Evolutionary conservation across 306 rosid species (phyloP), one percentile per base, ranked within the genome.

Genomic region (Malus sieversii): DNA sequence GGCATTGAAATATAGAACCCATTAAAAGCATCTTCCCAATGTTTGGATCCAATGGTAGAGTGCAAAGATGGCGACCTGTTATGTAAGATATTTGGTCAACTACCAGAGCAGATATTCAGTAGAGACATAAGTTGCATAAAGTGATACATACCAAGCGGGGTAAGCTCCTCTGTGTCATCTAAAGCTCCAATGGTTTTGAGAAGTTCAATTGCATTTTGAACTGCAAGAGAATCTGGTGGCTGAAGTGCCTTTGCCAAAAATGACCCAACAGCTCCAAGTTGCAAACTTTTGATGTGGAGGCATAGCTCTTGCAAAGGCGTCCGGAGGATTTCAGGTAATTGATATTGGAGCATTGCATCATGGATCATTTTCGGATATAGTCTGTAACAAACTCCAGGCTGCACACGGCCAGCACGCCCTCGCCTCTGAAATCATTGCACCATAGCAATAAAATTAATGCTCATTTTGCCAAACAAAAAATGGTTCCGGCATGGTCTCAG

Each of bases 321-420:
- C 81, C 98, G 87, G 57, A 91, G 96, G 79, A 94, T 93, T 82
- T 94, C 98, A 80, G 98, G 95, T 75, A 91, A 84, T 88, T 91
- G 98, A 82, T 91, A 94, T 46, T 86, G 85, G 79, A 85, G 92
- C 98, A 94, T 94, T 79, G 87, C 97, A 64, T 91, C 94, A 2
- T 94, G 88, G 77, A 94, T 84, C 78, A 94, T 77, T 87, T 88
- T 88, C 25, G 98, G 97, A 86, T 94, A 94, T 76, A 94, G 73
- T 77, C 96, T 91, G 80, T 85, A 91, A 82, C 98, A 94, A 71
- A 91, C 91, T 78, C 98, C 98, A 73, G 98, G 95, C 79, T 88
- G 98, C 68, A 91, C 98, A 77, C 98, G 94, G 67, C 98, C 98
- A 81, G 98, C 98, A 81, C 97, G 98, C 29, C 98, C 98, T 74